Conservation (phyloP, 768 basidiomycete genomes). For the Russula griseocarnosa region DNA sequence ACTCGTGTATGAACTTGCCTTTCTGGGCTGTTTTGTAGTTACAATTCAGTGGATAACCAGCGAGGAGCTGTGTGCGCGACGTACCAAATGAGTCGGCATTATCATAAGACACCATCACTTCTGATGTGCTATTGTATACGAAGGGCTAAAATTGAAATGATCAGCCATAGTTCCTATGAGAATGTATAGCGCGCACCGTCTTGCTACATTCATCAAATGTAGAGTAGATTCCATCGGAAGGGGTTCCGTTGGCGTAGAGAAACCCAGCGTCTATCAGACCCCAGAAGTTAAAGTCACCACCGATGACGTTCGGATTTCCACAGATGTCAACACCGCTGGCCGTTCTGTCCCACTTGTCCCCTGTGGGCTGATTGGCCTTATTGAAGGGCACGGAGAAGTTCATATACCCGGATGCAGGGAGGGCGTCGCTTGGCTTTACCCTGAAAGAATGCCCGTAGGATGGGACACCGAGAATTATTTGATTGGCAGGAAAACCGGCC, state of each 20-base stretch:
- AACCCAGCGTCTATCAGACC: slow-evolving; percentile 21
- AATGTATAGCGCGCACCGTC: slow-evolving; percentile 48
- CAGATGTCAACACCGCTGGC: slow-evolving; percentile 34
- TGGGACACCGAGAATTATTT: slow-evolving; percentile 82
- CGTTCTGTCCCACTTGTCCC: slow-evolving; percentile 36
- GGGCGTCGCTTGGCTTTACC: slow-evolving; percentile 39
- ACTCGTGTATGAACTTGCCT: slow-evolving; percentile 39
- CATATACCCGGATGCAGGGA: slow-evolving; percentile 37
- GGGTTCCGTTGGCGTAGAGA: slow-evolving; percentile 11
- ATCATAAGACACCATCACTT: slow-evolving; percentile 65
- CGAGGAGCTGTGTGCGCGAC: neutral
- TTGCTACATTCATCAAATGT: slow-evolving; percentile 64
- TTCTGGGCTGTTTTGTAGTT: slow-evolving; percentile 35
- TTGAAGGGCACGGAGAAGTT: slow-evolving; percentile 53
- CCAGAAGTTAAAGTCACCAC: slow-evolving; percentile 27
- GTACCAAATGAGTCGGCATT: slow-evolving; percentile 50
- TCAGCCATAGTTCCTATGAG: neutral
- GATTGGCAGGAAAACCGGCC: slow-evolving; percentile 30
- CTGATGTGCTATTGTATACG: slow-evolving; percentile 52
- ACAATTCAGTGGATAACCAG: neutral
- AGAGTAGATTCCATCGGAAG: slow-evolving; percentile 44
- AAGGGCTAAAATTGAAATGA: slow-evolving; percentile 49
- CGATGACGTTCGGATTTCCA: slow-evolving; percentile 33
- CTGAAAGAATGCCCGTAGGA: slow-evolving; percentile 77
- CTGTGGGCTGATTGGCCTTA: slow-evolving; percentile 40